Conservation (phyloP, 257 asterid species). For the Solanum bulbocastanum region DNA sequence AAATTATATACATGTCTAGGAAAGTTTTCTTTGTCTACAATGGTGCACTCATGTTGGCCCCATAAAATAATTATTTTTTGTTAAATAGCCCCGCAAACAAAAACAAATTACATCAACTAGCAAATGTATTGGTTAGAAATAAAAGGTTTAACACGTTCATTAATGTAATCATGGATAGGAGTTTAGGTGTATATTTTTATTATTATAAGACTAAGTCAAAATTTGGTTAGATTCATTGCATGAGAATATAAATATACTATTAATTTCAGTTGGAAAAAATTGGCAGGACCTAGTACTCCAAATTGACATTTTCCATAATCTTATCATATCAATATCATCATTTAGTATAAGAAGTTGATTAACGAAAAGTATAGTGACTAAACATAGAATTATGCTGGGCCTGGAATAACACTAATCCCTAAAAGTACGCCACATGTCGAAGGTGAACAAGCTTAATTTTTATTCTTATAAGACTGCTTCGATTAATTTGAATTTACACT, state of each 20-base stretch:
- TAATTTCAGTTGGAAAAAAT: neutral
- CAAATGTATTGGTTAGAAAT: neutral
- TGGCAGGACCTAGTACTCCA: neutral
- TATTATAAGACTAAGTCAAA: neutral
- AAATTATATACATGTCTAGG: neutral
- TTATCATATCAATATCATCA: neutral
- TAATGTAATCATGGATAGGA: neutral
- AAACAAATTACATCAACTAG: neutral
- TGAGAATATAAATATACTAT: neutral
- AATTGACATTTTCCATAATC: neutral
- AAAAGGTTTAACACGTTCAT: neutral
- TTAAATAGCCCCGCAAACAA: neutral
- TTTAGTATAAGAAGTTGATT: neutral
- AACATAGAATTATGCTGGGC: neutral
- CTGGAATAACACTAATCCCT: neutral
- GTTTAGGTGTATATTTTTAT: neutral
- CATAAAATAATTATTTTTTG: neutral
- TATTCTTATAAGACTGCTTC: fast-evolving
- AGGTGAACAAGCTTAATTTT: neutral
- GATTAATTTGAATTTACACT: fast-evolving
- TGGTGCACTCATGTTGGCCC: neutral
- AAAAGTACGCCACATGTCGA: neutral
- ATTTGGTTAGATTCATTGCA: neutral
- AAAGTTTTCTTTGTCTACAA: neutral
- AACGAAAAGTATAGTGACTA: neutral